Evolutionary conservation across 2,329 filamentous ascomycete genomes (phyloP).

Genomic region (Penicillium sp.): DNA sequence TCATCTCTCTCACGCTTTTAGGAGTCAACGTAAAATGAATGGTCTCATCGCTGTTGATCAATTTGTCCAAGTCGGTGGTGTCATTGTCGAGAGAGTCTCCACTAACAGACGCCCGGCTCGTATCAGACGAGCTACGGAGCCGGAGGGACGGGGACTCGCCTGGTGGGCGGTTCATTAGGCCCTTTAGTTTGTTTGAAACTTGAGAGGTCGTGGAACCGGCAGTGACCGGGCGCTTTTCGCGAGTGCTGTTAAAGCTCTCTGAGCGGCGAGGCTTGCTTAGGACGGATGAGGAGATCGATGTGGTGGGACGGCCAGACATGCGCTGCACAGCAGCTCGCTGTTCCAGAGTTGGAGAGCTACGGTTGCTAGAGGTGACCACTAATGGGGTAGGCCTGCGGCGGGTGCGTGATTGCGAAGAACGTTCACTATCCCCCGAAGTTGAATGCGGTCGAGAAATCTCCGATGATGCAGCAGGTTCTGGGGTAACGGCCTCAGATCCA

Average conservation of each 20-base stretch:
- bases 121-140: constrained; percentile 39
- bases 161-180: constrained; percentile 38
- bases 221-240: constrained; percentile 40
- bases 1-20: constrained; percentile 73
- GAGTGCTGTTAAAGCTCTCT: constrained; percentile 39
- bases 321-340: constrained; percentile 46
- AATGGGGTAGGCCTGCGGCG: constrained; percentile 28
- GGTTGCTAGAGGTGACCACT: constrained; percentile 23
- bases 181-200: constrained; percentile 44
- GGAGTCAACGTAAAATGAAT: constrained; percentile 81
- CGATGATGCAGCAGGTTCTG: background rate
- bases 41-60: constrained; percentile 79
- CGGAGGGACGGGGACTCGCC: constrained; percentile 30
- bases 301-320: constrained; percentile 33
- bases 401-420: constrained; percentile 28
- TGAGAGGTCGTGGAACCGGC: constrained; percentile 42
- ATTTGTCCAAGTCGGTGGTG: constrained; percentile 71
- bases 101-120: constrained; percentile 31
- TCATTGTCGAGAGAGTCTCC: constrained; percentile 48
- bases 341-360: constrained; percentile 21
- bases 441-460: constrained; percentile 26
- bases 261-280: constrained; percentile 37
- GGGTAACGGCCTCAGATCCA: background rate
- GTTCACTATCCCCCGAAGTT: constrained; percentile 29
- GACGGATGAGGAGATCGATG: constrained; percentile 27